A percentile compares a stretch with the other conserved stretches of the same genome.
Evolutionary conservation across 305 asterid genomes (phyloP).

Genomic region (Vinca major): DNA sequence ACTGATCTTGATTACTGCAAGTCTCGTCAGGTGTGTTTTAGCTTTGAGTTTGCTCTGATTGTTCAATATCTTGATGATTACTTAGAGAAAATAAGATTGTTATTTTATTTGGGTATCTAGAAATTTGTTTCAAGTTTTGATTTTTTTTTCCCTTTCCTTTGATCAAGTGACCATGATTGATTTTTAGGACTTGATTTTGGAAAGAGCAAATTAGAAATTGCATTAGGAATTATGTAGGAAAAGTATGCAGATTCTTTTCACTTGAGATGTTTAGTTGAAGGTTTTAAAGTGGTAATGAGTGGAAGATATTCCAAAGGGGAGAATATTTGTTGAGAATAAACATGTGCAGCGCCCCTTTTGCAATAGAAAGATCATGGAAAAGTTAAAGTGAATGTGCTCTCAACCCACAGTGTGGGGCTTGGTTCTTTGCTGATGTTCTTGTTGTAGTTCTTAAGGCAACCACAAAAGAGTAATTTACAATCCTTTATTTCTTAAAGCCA

Average conservation of each 20-base stretch:
- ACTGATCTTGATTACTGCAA: slow-evolving; percentile 75
- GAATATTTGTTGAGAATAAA: background rate
- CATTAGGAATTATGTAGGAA: background rate
- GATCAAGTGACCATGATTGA: no score
- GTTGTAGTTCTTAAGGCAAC: background rate
- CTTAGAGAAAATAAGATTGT: background rate
- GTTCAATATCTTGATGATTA: background rate
- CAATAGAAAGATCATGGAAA: background rate
- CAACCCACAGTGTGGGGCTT: background rate
- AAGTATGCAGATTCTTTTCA: background rate
- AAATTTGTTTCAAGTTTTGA: background rate
- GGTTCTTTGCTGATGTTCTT: background rate
- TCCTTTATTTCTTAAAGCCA: background rate
- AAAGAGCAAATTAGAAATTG: background rate
- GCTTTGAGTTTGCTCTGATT: background rate
- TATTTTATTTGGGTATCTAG: background rate
- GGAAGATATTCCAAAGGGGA: background rate
- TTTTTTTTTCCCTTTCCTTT: background rate
- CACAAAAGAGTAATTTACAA: background rate
- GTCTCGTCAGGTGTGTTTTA: slow-evolving; percentile 48
- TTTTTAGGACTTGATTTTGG: no score
- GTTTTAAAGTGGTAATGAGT: slow-evolving; percentile 2
- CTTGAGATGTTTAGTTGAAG: background rate
- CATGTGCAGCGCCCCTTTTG: background rate
- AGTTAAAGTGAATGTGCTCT: background rate